A percentile compares a stretch with the other conserved stretches of the same genome.
These are phyloP conservation scores for Leptomonas pyrrhocoris DNA, from an alignment of 208 protist genomes.

Conservation along the genomic window DNA sequence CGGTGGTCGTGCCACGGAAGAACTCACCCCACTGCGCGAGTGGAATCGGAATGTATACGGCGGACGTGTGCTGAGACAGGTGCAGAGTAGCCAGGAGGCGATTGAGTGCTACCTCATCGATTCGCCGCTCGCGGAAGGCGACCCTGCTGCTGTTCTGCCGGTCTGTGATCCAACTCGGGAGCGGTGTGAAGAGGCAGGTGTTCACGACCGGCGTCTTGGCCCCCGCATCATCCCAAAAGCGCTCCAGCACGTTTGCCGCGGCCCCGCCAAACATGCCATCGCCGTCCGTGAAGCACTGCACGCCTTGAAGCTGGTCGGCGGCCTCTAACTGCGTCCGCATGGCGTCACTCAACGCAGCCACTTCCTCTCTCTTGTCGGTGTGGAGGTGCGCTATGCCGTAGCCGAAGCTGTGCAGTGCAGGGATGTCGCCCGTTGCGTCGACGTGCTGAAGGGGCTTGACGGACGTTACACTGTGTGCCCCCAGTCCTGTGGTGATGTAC, in stretches of 20 bases:
- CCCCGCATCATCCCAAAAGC: slow-evolving; percentile 74
- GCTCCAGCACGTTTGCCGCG: slow-evolving; percentile 66
- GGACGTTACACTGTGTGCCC: slow-evolving; percentile 43
- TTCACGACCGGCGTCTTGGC: slow-evolving; percentile 54
- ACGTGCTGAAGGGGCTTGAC: slow-evolving; percentile 59
- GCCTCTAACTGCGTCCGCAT: slow-evolving; percentile 69
- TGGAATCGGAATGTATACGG: slow-evolving; percentile 77
- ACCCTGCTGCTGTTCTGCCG: slow-evolving; percentile 20
- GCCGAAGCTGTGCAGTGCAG: slow-evolving; percentile 76
- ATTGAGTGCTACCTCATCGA: slow-evolving; percentile 67
- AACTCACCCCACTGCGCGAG: slow-evolving; percentile 55
- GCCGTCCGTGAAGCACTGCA: slow-evolving; percentile 79
- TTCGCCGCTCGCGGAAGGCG: slow-evolving; percentile 61
- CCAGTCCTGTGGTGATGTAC: slow-evolving; percentile 80
- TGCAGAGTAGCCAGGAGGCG: slow-evolving; percentile 65
- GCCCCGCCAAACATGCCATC: slow-evolving; percentile 79
- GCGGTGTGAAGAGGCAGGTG: slow-evolving; percentile 52
- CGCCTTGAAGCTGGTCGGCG: slow-evolving; percentile 66
- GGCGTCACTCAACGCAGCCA: slow-evolving; percentile 38
- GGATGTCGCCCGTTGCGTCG: slow-evolving; percentile 49
- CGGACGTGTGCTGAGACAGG: slow-evolving; percentile 50
- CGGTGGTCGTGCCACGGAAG: slow-evolving; percentile 33
- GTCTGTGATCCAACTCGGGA: slow-evolving; percentile 44
- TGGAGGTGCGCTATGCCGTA: slow-evolving; percentile 57
- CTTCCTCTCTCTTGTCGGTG: slow-evolving; percentile 28